A percentile compares a stretch with the other conserved stretches of the same genome.
phyloP scores from a whole-genome alignment of 1,284 basidiomycete genomes.

The Sporisorium exsertum region DNA sequence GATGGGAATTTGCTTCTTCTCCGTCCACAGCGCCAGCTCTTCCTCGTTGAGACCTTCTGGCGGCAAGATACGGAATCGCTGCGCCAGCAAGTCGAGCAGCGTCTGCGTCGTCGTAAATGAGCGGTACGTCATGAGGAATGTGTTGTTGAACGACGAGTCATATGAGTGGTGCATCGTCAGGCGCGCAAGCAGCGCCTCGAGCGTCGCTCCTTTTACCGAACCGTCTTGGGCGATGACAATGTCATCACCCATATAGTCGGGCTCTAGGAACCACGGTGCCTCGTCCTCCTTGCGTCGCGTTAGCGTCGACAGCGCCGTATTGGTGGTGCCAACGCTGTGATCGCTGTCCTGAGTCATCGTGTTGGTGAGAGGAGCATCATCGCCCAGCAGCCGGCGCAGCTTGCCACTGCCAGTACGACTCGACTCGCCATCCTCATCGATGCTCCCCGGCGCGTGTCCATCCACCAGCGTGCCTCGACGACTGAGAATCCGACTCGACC shows the following conservation, averaged over 20 bases:
- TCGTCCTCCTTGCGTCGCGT: slow-evolving; percentile 65
- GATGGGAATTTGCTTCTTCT: slow-evolving; percentile 88
- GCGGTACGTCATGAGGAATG: slow-evolving; percentile 96
- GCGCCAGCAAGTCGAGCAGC: slow-evolving; percentile 85
- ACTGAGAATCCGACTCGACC: slow-evolving; percentile 22
- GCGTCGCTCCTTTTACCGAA: slow-evolving; percentile 84
- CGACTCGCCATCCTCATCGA: slow-evolving; percentile 46
- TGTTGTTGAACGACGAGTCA: slow-evolving; percentile 85
- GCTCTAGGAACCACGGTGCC: slow-evolving; percentile 81
- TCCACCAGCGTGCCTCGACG: slow-evolving; percentile 48
- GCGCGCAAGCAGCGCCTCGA: slow-evolving; percentile 85
- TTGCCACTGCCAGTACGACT: slow-evolving; percentile 28
- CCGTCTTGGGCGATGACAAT: slow-evolving; percentile 81
- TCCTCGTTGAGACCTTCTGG: slow-evolving; percentile 78
- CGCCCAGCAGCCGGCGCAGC: slow-evolving; percentile 78
- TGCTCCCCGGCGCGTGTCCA: slow-evolving; percentile 22
- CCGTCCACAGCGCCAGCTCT: slow-evolving; percentile 84
- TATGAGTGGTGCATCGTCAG: slow-evolving; percentile 80
- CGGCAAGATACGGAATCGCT: slow-evolving; percentile 83
- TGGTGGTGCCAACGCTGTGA: slow-evolving; percentile 18
- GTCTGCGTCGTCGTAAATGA: slow-evolving; percentile 90
- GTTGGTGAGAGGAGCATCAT: slow-evolving; percentile 71
- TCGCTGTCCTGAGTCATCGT: slow-evolving; percentile 45
- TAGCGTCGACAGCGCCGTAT: slow-evolving; percentile 18
- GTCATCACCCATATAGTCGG: slow-evolving; percentile 82